Conservation (phyloP, 164 flowering plant species). For the Brasenia schreberi region DNA sequence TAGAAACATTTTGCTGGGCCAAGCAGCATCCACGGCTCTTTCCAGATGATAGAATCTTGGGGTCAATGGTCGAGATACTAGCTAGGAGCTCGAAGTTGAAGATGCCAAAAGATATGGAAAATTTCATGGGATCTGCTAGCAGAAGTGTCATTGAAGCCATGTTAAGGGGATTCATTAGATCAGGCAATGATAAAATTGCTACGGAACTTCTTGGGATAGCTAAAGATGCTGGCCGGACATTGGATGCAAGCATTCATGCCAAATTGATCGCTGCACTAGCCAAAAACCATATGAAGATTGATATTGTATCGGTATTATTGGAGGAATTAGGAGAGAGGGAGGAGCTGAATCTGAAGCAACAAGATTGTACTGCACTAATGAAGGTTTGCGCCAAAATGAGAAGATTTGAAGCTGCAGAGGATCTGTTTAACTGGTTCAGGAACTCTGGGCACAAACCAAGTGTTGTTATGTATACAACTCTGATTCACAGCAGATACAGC, state of each 20-base stretch:
- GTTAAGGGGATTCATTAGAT: constrained; percentile 68
- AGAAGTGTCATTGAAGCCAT: constrained; percentile 66
- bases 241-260: constrained; percentile 64
- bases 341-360: constrained; percentile 50
- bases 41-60: constrained; percentile 75
- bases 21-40: constrained; percentile 59
- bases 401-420: constrained; percentile 62
- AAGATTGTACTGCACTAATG: constrained; percentile 78
- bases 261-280: constrained; percentile 62
- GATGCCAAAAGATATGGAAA: constrained; percentile 38
- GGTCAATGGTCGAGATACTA: constrained; percentile 68
- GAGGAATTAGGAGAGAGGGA: constrained; percentile 77
- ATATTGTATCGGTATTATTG: constrained; percentile 30
- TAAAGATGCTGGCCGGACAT: constrained; percentile 29
- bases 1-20: constrained; percentile 75
- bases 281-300: constrained; percentile 58
- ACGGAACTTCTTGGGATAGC: constrained; percentile 56
- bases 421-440: constrained; percentile 55
- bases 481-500: constrained; percentile 54
- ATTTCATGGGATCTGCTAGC: constrained; percentile 41
- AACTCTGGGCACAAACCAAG: constrained; percentile 39
- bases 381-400: constrained; percentile 53
- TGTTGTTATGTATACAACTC: constrained; percentile 83
- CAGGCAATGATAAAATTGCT: constrained; percentile 54
- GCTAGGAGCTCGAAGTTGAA: constrained; percentile 50